phyloP scores from a whole-genome alignment of 805 yeast genomes.

The Candida pini region DNA sequence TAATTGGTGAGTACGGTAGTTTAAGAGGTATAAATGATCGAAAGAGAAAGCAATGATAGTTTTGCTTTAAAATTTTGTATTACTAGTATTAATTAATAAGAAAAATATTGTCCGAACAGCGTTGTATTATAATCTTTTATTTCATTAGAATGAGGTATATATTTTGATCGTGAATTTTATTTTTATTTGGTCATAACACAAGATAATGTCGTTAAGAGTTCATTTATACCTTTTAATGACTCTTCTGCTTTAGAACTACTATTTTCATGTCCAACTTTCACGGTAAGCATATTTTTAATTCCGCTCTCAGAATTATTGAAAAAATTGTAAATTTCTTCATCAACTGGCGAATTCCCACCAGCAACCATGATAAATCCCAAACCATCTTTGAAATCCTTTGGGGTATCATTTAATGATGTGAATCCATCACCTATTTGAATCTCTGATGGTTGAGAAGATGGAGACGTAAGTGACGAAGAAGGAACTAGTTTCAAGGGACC shows the following conservation, averaged over 20 bases:
- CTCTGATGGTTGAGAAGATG: conserved; percentile 10
- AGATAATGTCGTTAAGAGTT: conserved; percentile 49
- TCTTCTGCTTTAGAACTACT: conserved; percentile 46
- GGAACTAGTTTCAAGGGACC: conserved; percentile 16
- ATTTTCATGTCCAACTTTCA: conserved; percentile 45
- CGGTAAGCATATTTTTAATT: conserved; percentile 46
- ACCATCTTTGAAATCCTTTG: conserved; percentile 3
- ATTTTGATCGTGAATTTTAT: no score
- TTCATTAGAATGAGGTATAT: no score
- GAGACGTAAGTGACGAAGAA: conserved; percentile 17
- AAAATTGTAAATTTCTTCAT: conserved; percentile 59
- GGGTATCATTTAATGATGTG: conserved; percentile 2
- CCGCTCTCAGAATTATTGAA: conserved; percentile 38
- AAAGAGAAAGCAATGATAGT: background rate
- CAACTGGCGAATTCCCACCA: conserved; percentile 64
- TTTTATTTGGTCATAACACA: conserved; percentile 9
- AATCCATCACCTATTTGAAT: conserved; percentile 9
- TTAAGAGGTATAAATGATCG: background rate
- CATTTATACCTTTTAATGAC: conserved; percentile 65
- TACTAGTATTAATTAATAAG: no score
- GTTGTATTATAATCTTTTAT: no score
- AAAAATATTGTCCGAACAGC: no score
- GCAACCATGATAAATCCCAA: conserved; percentile 47
- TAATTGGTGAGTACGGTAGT: background rate
- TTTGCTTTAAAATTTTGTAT: background rate